Base-by-base conservation (phyloP, 2,329 filamentous ascomycete species). In the Aspergillus versicolor region DNA sequence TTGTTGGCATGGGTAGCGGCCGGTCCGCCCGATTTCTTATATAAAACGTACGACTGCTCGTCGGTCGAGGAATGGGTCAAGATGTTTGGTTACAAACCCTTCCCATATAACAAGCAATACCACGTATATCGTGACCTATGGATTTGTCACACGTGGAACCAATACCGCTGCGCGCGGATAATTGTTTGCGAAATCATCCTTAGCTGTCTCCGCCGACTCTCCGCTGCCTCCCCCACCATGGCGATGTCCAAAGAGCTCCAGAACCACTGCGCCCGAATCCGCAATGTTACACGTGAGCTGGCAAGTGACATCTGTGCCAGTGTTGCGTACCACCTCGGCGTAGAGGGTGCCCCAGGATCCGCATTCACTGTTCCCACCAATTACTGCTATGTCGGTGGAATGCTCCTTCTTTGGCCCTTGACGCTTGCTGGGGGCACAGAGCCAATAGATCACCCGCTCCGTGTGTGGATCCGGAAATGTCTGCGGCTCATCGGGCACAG, bases 121-220 rank as follows among this genome's bases (percentile, higher is more conserved):
- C 83, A 87, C 65, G 67, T 77, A 21, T 87, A 87, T 63, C 68
- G 70, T 15, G 79, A 81, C 59, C 78, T 84, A 54, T 84, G 80
- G 76, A 72, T 78, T 17, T 81, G 80, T 8, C 77, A 81, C 22
- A 76, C 82, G 41, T 87, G 82, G 82, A 84, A 82, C 58, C 80
- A 86, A 61, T 85, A 82, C 62, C 82, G 85, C 22, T 85, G 82
- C 77, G 77, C 78, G 6, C 80, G 82, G n/a, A 80, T 85, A 22
- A 69, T 86, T 9, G 66, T 79, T 15, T 81, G 78, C 64, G 78
- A 84, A 59, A 74, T 77, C 42, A 77, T 87, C 12, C 67, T 72
- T 2, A 64, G 60, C 15, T 69, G 64, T 13, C 63, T 74, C 24
- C 58, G 63, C 11, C 60, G 65, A 50, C 59, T 74, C 6, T 66